Evolutionary conservation across 2,329 filamentous ascomycete genomes (phyloP), one percentile per base, ranked within the genome.

Genomic region (Diaporthe sp.): DNA sequence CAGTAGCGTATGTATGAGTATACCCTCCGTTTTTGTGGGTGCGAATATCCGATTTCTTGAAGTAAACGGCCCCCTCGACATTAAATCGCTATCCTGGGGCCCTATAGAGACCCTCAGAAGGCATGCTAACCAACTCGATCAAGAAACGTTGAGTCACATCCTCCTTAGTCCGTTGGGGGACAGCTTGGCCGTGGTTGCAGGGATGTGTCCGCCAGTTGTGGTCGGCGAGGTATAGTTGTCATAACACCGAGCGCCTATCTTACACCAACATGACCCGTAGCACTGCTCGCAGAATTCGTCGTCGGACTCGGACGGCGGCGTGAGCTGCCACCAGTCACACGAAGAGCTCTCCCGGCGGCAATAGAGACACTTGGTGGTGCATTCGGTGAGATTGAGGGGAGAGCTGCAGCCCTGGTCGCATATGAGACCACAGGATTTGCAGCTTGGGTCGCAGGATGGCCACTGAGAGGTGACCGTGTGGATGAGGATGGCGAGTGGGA

Each of bases 361-460:
- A 8, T 64, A 64, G 40, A 64, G 60, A 33, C 38, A 64, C 42
- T 64, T 64, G 25, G 9, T 33, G 19, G 40, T 64, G 60, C 60
- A 64, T 3, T 47, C 60, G 10, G 40, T 64, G 25, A 22, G 25
- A 6, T 47, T 33, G 40, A 64, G 60, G 17, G 60, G 60, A 17
- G 40, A 47, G 25, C 17, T n/a, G 25, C 60, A 64, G 8, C 25
- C 40, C 28, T 64, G 40, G 1, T 64, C 58, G 28, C 28, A 47
- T 22, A 42, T 17, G 17, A 64, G 38, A n/a, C 60, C 28, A 28
- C 60, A 64, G 6, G 10, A 22, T 12, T 47, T 45, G 60, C 40
- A 64, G 28, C 40, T 47, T 12, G 60, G 60, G 9, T 64, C 40
- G 28, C 40, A 64, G 17, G 40, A n/a, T 47, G 40, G 60, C 40